Evolutionary conservation across 345 rosid species (phyloP), one percentile per base, ranked within the genome.

Genomic region (Passiflora organensis): DNA sequence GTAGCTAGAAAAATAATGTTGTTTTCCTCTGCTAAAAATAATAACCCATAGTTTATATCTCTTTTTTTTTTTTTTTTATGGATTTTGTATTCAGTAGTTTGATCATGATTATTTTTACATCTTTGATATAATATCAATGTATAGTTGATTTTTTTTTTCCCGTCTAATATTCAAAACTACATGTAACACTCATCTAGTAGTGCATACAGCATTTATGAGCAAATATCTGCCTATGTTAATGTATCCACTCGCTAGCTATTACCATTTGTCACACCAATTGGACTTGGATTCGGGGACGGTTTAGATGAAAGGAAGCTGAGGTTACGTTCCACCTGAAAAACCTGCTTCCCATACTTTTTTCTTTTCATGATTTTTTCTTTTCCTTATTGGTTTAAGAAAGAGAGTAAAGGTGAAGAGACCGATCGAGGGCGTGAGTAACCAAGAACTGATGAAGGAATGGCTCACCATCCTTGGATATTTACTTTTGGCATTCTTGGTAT

Each of bases 401-500:
- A 11, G 2, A 41, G 13, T 41, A 0, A 28, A 18, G n/a, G n/a
- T n/a, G n/a, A n/a, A n/a, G n/a, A n/a, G 17, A 18, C 19, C 45
- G 52, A 32, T 2, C 23, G 20, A 20, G 34, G 25, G 14, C 23
- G 48, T n/a, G 28, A 43, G 25, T 6, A 28, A 28, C 34, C 3
- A 28, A 28, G 34, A 28, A 28, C 34, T 28, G 34, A 28, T 2
- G 8, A 39, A 24, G 24, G 28, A 1, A 25, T 48, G 21, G 55
- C 53, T 45, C 74, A 65, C 44, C 59, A 65, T 46, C 42, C 76
- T 37, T 71, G 74, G 62, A 79, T 82, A 53, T 76, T 89, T 64
- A 51, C 82, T 24, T 81, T 82, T 69, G 95, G 95, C 39, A 75
- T 85, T 67, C 63, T 78, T 38, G 94, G 96, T 80, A 83, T 34